Conservation (phyloP, 805 yeast genomes). For the Saccharomyces cerevisiae region DNA sequence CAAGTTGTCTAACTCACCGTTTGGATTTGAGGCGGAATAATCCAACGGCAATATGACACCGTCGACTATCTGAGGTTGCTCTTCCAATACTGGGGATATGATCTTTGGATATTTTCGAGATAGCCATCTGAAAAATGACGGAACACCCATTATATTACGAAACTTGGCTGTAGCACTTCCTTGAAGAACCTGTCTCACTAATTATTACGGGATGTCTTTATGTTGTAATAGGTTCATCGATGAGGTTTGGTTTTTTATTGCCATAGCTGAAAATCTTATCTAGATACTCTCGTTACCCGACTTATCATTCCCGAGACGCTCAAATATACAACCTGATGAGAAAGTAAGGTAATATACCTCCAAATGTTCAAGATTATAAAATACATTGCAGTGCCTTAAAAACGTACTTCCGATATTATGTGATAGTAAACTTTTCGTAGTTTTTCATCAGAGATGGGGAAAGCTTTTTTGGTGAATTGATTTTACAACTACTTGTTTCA, state of each 20-base stretch:
- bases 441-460: no score
- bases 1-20: conserved; percentile 90
- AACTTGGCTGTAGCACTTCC: not conserved
- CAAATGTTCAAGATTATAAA: no score
- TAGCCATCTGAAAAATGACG: conserved; percentile 95
- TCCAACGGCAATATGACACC: conserved; percentile 58
- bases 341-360: not conserved
- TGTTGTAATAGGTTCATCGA: not conserved
- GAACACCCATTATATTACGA: conserved; percentile 71
- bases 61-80: conserved; percentile 47
- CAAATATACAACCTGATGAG: not conserved
- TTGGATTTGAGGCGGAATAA: conserved; percentile 75
- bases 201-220: not conserved
- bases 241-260: not conserved
- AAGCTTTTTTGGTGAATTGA: no score
- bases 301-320: not conserved
- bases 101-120: conserved; percentile 90
- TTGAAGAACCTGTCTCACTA: not conserved
- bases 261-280: not conserved
- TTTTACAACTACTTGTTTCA: no score
- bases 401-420: no score
- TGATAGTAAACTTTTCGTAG: no score
- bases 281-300: not conserved
- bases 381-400: no score
- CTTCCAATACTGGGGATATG: conserved; percentile 83